Evolutionary conservation across 2,329 filamentous ascomycete genomes (phyloP).

Genomic region (Trichoderma hamatum): DNA sequence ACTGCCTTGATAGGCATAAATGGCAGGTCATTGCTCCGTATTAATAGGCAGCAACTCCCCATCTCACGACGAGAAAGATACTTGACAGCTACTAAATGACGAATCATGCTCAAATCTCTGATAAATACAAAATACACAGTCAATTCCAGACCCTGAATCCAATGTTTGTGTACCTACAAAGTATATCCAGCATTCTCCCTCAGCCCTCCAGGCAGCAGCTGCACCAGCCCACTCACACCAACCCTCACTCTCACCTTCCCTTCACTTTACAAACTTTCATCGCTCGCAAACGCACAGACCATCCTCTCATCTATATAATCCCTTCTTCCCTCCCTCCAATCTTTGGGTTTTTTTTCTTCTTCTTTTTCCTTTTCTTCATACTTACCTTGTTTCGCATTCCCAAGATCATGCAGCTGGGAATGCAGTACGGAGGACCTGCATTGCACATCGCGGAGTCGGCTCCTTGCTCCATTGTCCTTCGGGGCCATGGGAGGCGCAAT

Average conservation of each 20-base stretch:
- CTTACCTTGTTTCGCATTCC: slow-evolving; percentile 52
- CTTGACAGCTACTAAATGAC: neutral
- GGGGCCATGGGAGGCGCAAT: slow-evolving; percentile 55
- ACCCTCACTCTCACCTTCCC: neutral
- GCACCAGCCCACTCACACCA: neutral
- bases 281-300: slow-evolving; percentile 29
- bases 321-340: neutral
- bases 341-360: slow-evolving; percentile 30
- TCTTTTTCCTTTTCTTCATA: slow-evolving; percentile 49
- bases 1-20: neutral
- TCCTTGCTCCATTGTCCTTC: slow-evolving; percentile 53
- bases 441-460: slow-evolving; percentile 55
- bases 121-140: neutral
- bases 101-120: neutral
- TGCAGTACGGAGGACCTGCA: slow-evolving; percentile 52
- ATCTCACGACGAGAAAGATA: neutral
- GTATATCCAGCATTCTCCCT: neutral
- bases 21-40: neutral
- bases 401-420: slow-evolving; percentile 48
- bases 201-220: slow-evolving; percentile 16
- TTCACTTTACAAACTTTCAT: slow-evolving; percentile 10
- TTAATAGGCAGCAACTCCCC: neutral
- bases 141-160: neutral
- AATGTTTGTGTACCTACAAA: neutral
- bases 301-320: slow-evolving; percentile 23